Evolutionary conservation across 2,329 filamentous ascomycete species (phyloP), one percentile per base, ranked within the genome.

Genomic region (Fusarium pilosicola): DNA sequence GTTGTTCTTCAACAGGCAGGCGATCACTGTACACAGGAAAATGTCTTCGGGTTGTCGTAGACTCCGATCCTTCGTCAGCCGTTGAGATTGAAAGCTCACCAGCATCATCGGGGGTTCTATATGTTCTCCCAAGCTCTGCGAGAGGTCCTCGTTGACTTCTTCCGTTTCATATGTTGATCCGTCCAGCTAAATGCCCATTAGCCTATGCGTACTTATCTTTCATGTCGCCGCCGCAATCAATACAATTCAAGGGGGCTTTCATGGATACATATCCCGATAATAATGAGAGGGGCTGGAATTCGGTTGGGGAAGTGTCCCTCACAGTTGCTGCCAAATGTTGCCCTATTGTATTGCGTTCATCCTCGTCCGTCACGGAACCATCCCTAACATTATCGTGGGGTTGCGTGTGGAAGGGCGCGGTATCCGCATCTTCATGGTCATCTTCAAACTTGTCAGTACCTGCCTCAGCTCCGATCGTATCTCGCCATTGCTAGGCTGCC

Each of bases 21-120:
- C 38, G 51, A 67, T 78, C 76, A 46, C 74, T 70, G 48, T 78
- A 78, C 24, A 78, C 71, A 20, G 74, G 52, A 28, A 77, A 39
- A n/a, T 51, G 41, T 57, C 65, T 66, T 45, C 26, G 60, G 20
- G 52, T 32, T 46, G 57, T 45, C 20, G 34, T 59, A 24, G 32
- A 24, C n/a, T 49, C 42, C 38, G 58, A 32, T 34, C 69, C 61
- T 61, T 54, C 60, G 26, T 38, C 42, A 38, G 56, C 34, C 13
- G 41, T 34, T 39, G 56, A 58, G 28, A 30, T 46, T 32, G 22
- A 52, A 22, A n/a, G 36, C 30, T 57, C 59, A n/a, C 45, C 56
- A 12, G 18, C 18, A 51, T 62, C 58, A 44, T 38, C 41, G 20
- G 42, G 24, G 36, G 11, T 7, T 39, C 41, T 22, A 26, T 36